Base-by-base conservation (phyloP, 441 rosid genomes). In the Pelargonium cotyledonis region DNA sequence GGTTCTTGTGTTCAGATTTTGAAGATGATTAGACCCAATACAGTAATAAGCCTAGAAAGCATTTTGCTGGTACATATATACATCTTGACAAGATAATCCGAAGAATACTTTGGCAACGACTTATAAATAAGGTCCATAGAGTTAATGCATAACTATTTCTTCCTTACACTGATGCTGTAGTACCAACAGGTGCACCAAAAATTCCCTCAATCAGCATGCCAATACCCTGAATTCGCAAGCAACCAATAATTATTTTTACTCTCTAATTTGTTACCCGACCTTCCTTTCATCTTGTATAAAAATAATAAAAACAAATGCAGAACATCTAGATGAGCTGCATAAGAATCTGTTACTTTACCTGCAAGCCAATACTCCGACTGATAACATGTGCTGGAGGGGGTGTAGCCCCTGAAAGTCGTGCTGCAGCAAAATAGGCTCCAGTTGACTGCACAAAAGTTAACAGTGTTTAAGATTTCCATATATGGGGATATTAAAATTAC, bases 361-460 rank as follows among this genome's bases (percentile, higher is more conserved):
- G 96, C 19, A 91, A 84, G 66, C 99, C 99, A 6, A 95, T 80
- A 76, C 99, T 89, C 80, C 98, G 81, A 77, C 84, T 84, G 41
- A 95, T 79, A 21, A 91, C 88, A 79, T 90, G 85, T 47, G 91
- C 92, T 10, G 96, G 99, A 71, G 99, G 97, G 11, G 89, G 84
- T 21, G 99, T 94, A 11, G 99, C 97, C 65, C 97, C 96, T 10
- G 97, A 78, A 67, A 94, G 86, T 72, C 96, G 88, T 44, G 96
- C 80, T 58, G 99, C 97, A 11, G 94, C 99, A 19, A 84, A 86
- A 77, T 82, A 86, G 1, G 91, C 78, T 65, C 87, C 97, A 1
- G 97, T 91, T 62, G 96, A 88, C 99, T 94, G 80, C 81, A 83
- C 49, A n/a, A 40, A 8, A 73, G 72, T 29, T 64, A 31, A 31